Base-by-base conservation (phyloP, 768 basidiomycete genomes). In the Pleurotus eryngii region DNA sequence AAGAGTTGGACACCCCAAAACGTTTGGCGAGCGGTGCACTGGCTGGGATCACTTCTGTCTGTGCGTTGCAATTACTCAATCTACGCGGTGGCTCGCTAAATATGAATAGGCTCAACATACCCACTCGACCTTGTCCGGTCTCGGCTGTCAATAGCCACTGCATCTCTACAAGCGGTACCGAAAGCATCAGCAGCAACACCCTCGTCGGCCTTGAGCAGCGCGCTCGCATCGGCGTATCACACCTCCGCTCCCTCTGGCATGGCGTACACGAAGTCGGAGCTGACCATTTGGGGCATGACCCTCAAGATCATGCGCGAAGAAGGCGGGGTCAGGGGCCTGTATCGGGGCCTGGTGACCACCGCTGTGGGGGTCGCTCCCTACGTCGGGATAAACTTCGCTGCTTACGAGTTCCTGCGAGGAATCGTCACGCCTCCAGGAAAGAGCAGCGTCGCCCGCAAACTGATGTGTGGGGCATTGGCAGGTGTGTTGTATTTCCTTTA, bases 111-210 rank as follows among this genome's bases (percentile, higher is more conserved):
- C 62, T 80, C 90, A 47, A 94, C 92, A 73, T 92, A 95, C 74
- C 96, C 96, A 7, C 75, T 98, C 61, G 96, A 99, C 70, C 86
- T 99, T 49, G 90, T 98, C 27, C 84, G 96, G 45, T 90, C 93
- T 22, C 83, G 96, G 37, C 76, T 99, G 57, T 95, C 92, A 17
- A 96, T 98, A 67, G 93, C 92, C 17, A 94, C 93, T 4, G 90
- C 93, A n/a, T 89, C 89, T 48, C 51, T 53, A n/a, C 51, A 38
- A 26, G 51, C 30, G 27, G 78, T 90, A 30, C 58, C 61, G 35
- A 30, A 46, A 27, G 7, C 62, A 17, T 46, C 56, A 56, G n/a
- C 61, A 15, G 51, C 65, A 55, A 43, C 57, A 2, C 42, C 63
- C n/a, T 26, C 65, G 46, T 56, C 50, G 11, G 35, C 53, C 20